These are phyloP conservation scores for Acanthamoeba royreba DNA, from an alignment of 208 protist species.

Conservation along the genomic window DNA sequence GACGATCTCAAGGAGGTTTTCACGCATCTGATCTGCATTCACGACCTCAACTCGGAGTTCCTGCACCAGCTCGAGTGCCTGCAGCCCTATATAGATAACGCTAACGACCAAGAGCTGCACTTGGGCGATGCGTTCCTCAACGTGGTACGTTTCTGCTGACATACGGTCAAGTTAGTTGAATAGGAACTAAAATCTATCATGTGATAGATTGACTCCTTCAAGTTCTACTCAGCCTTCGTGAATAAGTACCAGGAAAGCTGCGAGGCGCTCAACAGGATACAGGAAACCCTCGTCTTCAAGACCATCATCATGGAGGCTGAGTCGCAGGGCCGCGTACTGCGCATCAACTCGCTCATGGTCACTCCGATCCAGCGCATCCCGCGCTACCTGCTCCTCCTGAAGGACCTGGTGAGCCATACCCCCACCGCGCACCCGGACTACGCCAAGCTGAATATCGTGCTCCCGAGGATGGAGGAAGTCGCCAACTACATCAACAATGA, in stretches of 20 bases:
- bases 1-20: not conserved
- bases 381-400: not conserved
- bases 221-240: not conserved
- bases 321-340: not conserved
- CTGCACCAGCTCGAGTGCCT: not conserved
- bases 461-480: not conserved
- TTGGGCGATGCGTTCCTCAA: not conserved
- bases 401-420: slow-evolving; percentile 50
- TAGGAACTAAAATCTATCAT: not conserved
- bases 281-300: not conserved
- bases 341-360: not conserved
- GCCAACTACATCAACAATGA: slow-evolving; percentile 44
- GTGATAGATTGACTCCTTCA: not conserved
- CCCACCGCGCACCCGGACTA: not conserved
- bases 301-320: not conserved
- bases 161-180: too few relatives aligned
- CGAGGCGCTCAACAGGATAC: not conserved
- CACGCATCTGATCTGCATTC: not conserved
- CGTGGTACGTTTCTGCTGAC: not conserved
- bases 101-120: not conserved
- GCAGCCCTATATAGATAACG: not conserved
- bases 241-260: not conserved
- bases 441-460: not conserved
- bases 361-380: not conserved
- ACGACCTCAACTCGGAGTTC: not conserved